phyloP scores from a whole-genome alignment of 1,139 yeast genomes.

The Geotrichum histeridarum region DNA sequence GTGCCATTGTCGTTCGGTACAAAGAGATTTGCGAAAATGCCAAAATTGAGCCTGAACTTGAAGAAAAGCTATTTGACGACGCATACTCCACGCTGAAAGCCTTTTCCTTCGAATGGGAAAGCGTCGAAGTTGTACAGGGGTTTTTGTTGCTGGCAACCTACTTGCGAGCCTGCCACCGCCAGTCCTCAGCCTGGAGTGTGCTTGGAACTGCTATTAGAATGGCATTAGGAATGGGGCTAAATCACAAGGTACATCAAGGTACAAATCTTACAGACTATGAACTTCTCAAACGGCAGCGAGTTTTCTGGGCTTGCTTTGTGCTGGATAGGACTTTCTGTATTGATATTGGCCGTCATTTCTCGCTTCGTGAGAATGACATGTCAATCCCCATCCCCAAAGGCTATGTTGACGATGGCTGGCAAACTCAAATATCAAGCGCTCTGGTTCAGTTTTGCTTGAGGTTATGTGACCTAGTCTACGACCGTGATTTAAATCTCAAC shows the following conservation, averaged over 20 bases:
- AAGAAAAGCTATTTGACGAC: slow-evolving; percentile 51
- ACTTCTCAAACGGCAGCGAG: slow-evolving; percentile 46
- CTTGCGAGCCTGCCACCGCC: slow-evolving; percentile 53
- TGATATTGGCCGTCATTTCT: slow-evolving; percentile 51
- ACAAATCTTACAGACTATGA: slow-evolving; percentile 40
- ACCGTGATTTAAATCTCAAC: slow-evolving; percentile 23
- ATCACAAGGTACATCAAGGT: slow-evolving; percentile 27
- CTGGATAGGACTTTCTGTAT: slow-evolving; percentile 53
- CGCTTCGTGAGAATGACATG: slow-evolving; percentile 42
- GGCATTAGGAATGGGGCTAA: slow-evolving; percentile 54
- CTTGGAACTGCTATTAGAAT: slow-evolving; percentile 52
- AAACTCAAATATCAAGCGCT: slow-evolving; percentile 46
- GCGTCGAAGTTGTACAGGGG: slow-evolving; percentile 58
- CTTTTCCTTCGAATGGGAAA: slow-evolving; percentile 62
- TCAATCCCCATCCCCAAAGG: slow-evolving; percentile 39
- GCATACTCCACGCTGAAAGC: slow-evolving; percentile 46
- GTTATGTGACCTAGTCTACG: slow-evolving; percentile 24
- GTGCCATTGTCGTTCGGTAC: slow-evolving; percentile 52
- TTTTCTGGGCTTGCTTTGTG: slow-evolving; percentile 55
- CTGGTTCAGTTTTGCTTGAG: slow-evolving; percentile 27
- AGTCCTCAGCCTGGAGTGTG: slow-evolving; percentile 51
- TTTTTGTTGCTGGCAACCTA: slow-evolving; percentile 56
- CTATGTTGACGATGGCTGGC: slow-evolving; percentile 50
- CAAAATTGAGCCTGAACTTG: slow-evolving; percentile 41
- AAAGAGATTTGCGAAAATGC: slow-evolving; percentile 43